Evolutionary conservation across 225 moss, liverwort and hornwort species (phyloP), one percentile per base, ranked within the genome.

Genomic region (Sphagnum contortum): DNA sequence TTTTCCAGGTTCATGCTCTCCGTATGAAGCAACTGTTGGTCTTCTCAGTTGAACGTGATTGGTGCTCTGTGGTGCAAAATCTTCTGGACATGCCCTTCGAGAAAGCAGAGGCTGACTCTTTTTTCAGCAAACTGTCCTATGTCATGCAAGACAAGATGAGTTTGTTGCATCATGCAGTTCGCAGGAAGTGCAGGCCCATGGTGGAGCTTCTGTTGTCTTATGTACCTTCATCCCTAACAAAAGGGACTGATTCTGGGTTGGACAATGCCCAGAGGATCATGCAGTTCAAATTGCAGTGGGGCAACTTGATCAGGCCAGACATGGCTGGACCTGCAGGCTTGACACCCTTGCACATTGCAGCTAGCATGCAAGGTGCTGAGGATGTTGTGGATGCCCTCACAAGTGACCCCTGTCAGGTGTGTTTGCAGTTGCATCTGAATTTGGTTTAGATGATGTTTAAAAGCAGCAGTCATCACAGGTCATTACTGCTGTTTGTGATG

Each of bases 261-360:
- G 66, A 73, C 4, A 65, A 69, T 5, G 66, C 80, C 0, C 71
- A 72, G 61, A 70, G 63, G 48, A 74, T 77, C 48, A 59, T 80
- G 3, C 77, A 77, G 45, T 75, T 81, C 60, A 79, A 60, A 64
- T n/a, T 73, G 62, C 67, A 61, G 58, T 79, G 79, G 78, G 12
- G 75, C 5, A 57, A 66, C 2, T 76, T 98, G 49, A 93, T 91
- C 63, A 89, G 85, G 47, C 79, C 96, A 7, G 91, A 91, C 4
- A 89, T 92, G 96, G 72, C 73, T 58, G 89, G 91, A 61, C 76
- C 85, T 47, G 85, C 63, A 48, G 93, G 89, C 47, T 64, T 82
- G 44, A 98, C 77, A 51, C 96, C 96, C 10, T 70, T 98, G 60
- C 96, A 98, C 81, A 50, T 98, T 57, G 96, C 96, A 69, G 96